Conservation (phyloP, 2,329 filamentous ascomycete species). For the Aspergillus sclerotialis region DNA sequence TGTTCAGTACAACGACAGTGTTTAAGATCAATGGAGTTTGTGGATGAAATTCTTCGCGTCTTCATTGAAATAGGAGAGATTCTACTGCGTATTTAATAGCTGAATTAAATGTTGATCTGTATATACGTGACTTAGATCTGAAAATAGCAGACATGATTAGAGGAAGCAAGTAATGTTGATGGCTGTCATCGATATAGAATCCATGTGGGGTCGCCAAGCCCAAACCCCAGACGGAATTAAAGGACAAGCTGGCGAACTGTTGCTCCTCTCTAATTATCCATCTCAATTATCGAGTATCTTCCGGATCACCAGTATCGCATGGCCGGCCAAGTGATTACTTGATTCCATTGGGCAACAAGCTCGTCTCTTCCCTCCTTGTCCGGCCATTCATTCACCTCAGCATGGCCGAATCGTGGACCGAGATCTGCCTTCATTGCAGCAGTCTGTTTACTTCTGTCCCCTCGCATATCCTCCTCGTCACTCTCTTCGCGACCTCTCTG, state of each 20-base stretch:
- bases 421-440: constrained; percentile 27
- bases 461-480: constrained; percentile 19
- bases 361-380: constrained; percentile 5
- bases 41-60: no score
- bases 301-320: no score
- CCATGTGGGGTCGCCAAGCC: not conserved
- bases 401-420: constrained; percentile 22
- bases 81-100: no score
- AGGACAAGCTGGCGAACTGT: constrained; percentile 4
- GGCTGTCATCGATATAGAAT: no score
- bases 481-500: constrained; percentile 20
- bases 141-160: no score
- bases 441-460: constrained; percentile 22
- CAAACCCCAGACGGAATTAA: not conserved
- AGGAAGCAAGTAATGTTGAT: no score
- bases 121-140: no score
- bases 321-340: not conserved
- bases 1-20: no score
- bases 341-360: not conserved
- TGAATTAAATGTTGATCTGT: no score
- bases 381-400: constrained; percentile 7
- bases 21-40: no score
- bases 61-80: no score
- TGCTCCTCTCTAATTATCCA: constrained; percentile 5
- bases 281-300: no score